Conservation (phyloP, 1,284 basidiomycete genomes). For the Austroboletus sp. region DNA sequence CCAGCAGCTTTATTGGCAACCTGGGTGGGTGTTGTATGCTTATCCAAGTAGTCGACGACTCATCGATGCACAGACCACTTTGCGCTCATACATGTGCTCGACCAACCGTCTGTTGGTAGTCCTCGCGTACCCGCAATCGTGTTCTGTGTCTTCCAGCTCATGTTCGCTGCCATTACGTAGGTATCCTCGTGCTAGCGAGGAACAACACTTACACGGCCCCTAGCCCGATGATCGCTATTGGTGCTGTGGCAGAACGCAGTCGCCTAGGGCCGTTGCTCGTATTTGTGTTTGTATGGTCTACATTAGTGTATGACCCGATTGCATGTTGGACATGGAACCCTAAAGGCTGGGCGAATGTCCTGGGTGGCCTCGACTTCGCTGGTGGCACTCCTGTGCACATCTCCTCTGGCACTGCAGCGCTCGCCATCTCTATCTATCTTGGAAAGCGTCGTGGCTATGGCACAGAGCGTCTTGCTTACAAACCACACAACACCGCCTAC, state of each 20-base stretch:
- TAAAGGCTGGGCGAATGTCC: constrained; percentile 74
- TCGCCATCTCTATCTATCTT: constrained; percentile 89
- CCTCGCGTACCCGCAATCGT: constrained; percentile 71
- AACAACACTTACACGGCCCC: background rate
- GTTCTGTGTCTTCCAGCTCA: constrained; percentile 84
- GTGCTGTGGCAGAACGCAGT: constrained; percentile 88
- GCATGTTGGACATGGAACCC: constrained; percentile 94
- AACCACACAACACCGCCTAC: constrained; percentile 82
- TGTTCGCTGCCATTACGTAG: constrained; percentile 84
- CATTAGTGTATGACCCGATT: constrained; percentile 88
- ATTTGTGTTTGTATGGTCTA: constrained; percentile 89
- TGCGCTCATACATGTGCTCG: constrained; percentile 75
- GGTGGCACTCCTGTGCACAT: constrained; percentile 95
- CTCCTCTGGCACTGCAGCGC: constrained; percentile 82
- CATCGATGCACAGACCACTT: constrained; percentile 57
- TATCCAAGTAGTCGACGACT: background rate
- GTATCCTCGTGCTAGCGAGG: constrained; percentile 1
- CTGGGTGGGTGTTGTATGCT: constrained; percentile 38
- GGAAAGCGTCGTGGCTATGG: constrained; percentile 90
- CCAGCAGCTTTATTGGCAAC: constrained; percentile 55
- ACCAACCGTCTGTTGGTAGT: constrained; percentile 68
- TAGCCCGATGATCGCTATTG: constrained; percentile 77
- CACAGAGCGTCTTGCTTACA: constrained; percentile 84
- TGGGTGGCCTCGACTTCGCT: constrained; percentile 89
- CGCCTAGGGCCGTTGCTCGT: constrained; percentile 82